phyloP scores from a whole-genome alignment of 1,139 yeast genomes.

The Lodderomyces parapsilosis region DNA sequence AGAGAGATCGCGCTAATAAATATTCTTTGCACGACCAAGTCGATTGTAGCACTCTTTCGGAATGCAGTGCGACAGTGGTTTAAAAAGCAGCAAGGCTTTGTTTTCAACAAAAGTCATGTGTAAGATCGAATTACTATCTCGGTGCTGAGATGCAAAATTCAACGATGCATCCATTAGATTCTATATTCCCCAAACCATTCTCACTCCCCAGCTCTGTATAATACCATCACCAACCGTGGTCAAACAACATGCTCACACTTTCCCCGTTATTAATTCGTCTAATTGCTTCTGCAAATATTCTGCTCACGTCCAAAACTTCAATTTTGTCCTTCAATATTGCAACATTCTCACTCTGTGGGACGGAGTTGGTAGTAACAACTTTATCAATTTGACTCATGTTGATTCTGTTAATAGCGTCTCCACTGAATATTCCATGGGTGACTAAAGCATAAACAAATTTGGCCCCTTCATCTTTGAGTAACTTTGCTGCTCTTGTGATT shows the following conservation, averaged over 20 bases:
- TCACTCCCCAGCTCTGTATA: too few species aligned
- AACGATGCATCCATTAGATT: too few species aligned
- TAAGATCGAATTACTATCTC: too few species aligned
- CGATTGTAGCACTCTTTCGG: too few species aligned
- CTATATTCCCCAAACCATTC: too few species aligned
- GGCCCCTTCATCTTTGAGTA: constrained; percentile 93
- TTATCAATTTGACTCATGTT: constrained; percentile 73
- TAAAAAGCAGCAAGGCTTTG: too few species aligned
- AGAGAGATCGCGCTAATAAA: too few species aligned
- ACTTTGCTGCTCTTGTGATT: constrained; percentile 84
- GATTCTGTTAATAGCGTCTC: constrained; percentile 81
- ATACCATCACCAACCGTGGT: constrained; percentile 65
- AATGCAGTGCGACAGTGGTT: too few species aligned
- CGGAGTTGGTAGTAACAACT: constrained; percentile 87
- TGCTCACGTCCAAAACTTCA: constrained; percentile 84
- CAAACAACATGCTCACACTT: constrained; percentile 89
- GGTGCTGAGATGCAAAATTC: too few species aligned
- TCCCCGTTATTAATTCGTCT: constrained; percentile 97
- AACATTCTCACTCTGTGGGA: constrained; percentile 71
- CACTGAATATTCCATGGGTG: constrained; percentile 91
- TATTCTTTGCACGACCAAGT: too few species aligned
- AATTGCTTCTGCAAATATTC: constrained; percentile 90
- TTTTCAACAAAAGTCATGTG: too few species aligned
- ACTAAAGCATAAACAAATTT: constrained; percentile 80
- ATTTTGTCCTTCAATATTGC: constrained; percentile 59